phyloP scores from a whole-genome alignment of 352 stramenopile genomes.

The Globisporangium cystogenes region DNA sequence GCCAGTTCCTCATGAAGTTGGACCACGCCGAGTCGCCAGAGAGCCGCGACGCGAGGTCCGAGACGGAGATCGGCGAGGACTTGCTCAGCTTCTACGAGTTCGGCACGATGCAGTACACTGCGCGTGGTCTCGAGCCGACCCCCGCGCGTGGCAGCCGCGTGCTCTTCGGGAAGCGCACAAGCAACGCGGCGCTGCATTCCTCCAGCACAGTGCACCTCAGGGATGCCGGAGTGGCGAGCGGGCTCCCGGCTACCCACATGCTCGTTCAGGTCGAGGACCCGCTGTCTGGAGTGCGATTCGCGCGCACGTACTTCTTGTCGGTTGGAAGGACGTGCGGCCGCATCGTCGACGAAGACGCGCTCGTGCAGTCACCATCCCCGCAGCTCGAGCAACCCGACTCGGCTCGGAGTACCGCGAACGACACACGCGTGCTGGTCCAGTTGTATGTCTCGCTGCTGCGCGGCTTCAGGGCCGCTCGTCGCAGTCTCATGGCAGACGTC shows the following conservation, averaged over 20 bases:
- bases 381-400: slow-evolving; percentile 13
- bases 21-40: slow-evolving; percentile 53
- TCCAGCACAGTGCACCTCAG: slow-evolving; percentile 29
- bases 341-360: slow-evolving; percentile 58
- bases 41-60: slow-evolving; percentile 28
- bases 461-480: slow-evolving; percentile 22
- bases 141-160: slow-evolving; percentile 42
- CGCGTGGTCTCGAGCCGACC: slow-evolving; percentile 24
- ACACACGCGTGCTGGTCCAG: slow-evolving; percentile 30
- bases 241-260: slow-evolving; percentile 49
- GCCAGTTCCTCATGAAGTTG: slow-evolving; percentile 62
- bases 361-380: slow-evolving; percentile 26
- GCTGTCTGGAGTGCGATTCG: slow-evolving; percentile 57
- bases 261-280: slow-evolving; percentile 64
- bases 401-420: slow-evolving; percentile 4
- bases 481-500: neutral
- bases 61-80: slow-evolving; percentile 59
- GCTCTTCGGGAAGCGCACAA: slow-evolving; percentile 54
- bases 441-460: slow-evolving; percentile 33
- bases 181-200: slow-evolving; percentile 18
- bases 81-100: slow-evolving; percentile 79
- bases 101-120: slow-evolving; percentile 57
- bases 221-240: slow-evolving; percentile 19
- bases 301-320: slow-evolving; percentile 63
- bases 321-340: slow-evolving; percentile 41